A percentile compares a stretch with the other conserved stretches of the same genome.
phyloP scores from a whole-genome alignment of 2,329 filamentous ascomycete species.

The Metarhizium album region DNA sequence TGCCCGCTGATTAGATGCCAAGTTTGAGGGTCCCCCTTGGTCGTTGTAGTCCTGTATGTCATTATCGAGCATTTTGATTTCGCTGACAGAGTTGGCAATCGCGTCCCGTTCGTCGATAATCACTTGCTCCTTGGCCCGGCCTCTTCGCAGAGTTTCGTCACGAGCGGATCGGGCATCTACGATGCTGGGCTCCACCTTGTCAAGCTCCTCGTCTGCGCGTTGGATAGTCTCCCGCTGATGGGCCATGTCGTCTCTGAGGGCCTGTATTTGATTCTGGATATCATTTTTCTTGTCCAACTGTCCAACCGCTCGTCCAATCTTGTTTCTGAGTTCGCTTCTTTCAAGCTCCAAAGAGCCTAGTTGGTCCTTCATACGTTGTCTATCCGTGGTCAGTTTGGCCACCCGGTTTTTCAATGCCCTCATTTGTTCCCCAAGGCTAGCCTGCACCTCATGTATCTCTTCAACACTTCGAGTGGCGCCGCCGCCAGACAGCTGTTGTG shows the following conservation, averaged over 20 bases:
- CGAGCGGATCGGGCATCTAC: slow-evolving; percentile 63
- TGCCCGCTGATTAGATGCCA: slow-evolving; percentile 58
- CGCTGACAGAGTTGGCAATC: slow-evolving; percentile 63
- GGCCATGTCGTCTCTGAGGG: slow-evolving; percentile 55
- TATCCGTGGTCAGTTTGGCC: slow-evolving; percentile 55
- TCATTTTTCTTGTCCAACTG: slow-evolving; percentile 73
- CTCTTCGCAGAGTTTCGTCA: slow-evolving; percentile 64
- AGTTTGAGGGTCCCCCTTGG: slow-evolving; percentile 59
- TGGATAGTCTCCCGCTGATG: slow-evolving; percentile 62
- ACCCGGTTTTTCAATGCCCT: slow-evolving; percentile 53
- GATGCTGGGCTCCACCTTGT: slow-evolving; percentile 64
- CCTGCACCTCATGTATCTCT: slow-evolving; percentile 71
- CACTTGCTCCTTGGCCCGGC: slow-evolving; percentile 60
- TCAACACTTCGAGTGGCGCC: slow-evolving; percentile 60
- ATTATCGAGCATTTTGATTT: slow-evolving; percentile 62
- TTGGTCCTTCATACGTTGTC: slow-evolving; percentile 57
- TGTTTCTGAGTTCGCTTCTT: slow-evolving; percentile 61
- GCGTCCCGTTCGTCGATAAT: slow-evolving; percentile 60
- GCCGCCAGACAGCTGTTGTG: slow-evolving; percentile 61
- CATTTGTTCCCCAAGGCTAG: slow-evolving; percentile 54
- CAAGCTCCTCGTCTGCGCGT: slow-evolving; percentile 60
- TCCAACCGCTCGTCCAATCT: slow-evolving; percentile 57
- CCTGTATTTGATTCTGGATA: slow-evolving; percentile 60
- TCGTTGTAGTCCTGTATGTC: slow-evolving; percentile 75
- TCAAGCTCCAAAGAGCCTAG: slow-evolving; percentile 67